These are phyloP conservation scores for Carallia brachiata DNA, from an alignment of 345 rosid species.

Conservation along the genomic window DNA sequence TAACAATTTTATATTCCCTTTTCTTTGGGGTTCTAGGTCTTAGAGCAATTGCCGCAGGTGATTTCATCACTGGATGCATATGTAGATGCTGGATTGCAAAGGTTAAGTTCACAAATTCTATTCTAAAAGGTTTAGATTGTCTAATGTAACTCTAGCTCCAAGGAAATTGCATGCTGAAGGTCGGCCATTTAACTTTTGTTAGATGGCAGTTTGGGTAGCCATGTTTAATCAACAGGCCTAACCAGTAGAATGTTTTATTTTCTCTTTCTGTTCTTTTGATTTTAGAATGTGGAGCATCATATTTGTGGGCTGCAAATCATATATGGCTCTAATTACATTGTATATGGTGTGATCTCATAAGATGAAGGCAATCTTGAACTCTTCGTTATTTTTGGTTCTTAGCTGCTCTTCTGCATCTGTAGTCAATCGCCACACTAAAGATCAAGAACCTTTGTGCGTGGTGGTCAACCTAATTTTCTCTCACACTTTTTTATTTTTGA, in stretches of 20 bases:
- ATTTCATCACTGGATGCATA: conserved; percentile 78
- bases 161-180: not conserved
- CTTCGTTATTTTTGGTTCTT: not conserved
- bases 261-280: not conserved
- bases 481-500: not conserved
- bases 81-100: conserved; percentile 66
- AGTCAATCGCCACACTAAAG: not conserved
- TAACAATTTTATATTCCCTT: too few relatives aligned
- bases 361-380: not conserved
- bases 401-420: not conserved
- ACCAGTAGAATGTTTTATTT: not conserved
- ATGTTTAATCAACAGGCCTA: not conserved
- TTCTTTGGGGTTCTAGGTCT: conserved; percentile 39
- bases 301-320: not conserved
- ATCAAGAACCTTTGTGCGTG: too few relatives aligned
- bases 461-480: not conserved
- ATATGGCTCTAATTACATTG: too few relatives aligned
- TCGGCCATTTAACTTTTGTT: not conserved
- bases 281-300: not conserved
- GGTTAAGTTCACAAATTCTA: conserved; percentile 33
- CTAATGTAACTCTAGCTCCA: not conserved
- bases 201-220: not conserved
- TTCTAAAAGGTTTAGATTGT: not conserved
- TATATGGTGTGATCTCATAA: not conserved
- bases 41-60: conserved; percentile 79